Evolutionary conservation across 345 rosid genomes (phyloP).

Genomic region (Citrus reticulata): DNA sequence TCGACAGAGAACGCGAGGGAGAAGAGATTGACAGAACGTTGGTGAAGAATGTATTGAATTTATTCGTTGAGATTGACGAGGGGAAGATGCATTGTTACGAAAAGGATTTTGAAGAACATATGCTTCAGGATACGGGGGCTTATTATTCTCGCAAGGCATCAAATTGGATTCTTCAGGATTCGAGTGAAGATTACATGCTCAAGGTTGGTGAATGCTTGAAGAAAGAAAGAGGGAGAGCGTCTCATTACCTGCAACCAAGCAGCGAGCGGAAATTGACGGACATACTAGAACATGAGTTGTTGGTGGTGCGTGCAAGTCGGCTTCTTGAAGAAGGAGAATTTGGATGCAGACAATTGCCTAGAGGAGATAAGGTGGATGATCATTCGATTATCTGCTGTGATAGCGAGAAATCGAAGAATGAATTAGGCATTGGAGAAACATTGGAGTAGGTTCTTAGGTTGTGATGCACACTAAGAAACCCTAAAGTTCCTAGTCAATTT

Average conservation of each 20-base stretch:
- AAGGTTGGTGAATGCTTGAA: slow-evolving; percentile 92
- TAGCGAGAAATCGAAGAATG: slow-evolving; percentile 69
- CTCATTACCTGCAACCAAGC: slow-evolving; percentile 81
- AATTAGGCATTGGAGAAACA: slow-evolving; percentile 51
- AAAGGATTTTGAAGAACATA: slow-evolving; percentile 66
- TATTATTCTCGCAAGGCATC: slow-evolving; percentile 90
- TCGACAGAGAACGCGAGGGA: slow-evolving; percentile 87
- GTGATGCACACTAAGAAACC: too few species aligned
- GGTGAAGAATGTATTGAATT: slow-evolving; percentile 69
- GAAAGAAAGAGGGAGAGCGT: slow-evolving; percentile 84
- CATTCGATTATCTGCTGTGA: background rate
- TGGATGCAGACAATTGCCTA: slow-evolving; percentile 79
- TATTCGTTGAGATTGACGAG: slow-evolving; percentile 87
- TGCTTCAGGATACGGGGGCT: slow-evolving; percentile 63
- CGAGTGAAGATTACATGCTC: slow-evolving; percentile 77
- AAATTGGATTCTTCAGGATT: slow-evolving; percentile 72
- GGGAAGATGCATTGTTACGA: slow-evolving; percentile 61
- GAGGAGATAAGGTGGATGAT: slow-evolving; percentile 70
- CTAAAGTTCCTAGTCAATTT: too few species aligned
- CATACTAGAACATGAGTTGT: slow-evolving; percentile 90
- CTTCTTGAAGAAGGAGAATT: slow-evolving; percentile 92
- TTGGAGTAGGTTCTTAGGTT: slow-evolving; percentile 46
- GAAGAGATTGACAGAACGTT: slow-evolving; percentile 79
- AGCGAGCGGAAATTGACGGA: slow-evolving; percentile 83
- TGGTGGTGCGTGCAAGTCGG: slow-evolving; percentile 60